A percentile compares a stretch with the other conserved stretches of the same genome.
phyloP scores from a whole-genome alignment of 306 rosid species.

The Prunus davidiana region DNA sequence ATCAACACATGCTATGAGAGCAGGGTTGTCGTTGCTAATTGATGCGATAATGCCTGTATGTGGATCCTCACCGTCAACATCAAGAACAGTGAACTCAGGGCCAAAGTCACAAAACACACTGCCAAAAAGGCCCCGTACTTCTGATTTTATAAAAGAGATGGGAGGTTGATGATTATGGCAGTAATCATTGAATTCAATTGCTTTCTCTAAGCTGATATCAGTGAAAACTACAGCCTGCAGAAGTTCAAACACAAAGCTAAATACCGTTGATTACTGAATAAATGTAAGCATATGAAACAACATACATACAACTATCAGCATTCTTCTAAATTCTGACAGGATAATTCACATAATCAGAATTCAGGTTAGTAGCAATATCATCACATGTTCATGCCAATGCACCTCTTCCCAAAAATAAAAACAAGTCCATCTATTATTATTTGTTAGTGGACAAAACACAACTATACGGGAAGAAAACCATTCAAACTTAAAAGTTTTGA shows the following conservation, averaged over 20 bases:
- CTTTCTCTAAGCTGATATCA: slow-evolving; percentile 23
- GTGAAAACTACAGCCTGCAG: slow-evolving; percentile 29
- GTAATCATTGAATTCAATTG: slow-evolving; percentile 26
- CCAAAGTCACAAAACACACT: slow-evolving; percentile 28
- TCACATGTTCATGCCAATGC: neutral
- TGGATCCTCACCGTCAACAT: slow-evolving; percentile 27
- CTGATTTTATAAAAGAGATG: slow-evolving; percentile 21
- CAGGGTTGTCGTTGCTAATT: slow-evolving; percentile 26
- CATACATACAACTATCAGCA: neutral
- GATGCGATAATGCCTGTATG: slow-evolving; percentile 29
- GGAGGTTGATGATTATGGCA: slow-evolving; percentile 25
- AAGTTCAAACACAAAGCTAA: neutral
- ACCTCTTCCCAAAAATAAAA: slow-evolving; percentile 1
- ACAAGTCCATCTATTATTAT: neutral
- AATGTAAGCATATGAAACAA: neutral
- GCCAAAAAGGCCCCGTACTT: slow-evolving; percentile 22
- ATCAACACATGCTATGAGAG: slow-evolving; percentile 26
- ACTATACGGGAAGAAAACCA: neutral
- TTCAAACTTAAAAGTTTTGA: neutral
- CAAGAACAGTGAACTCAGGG: slow-evolving; percentile 24
- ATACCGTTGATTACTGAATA: neutral
- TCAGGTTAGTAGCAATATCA: neutral
- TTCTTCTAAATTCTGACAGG: neutral
- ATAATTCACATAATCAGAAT: neutral
- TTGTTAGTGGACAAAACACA: neutral